Evolutionary conservation across 352 stramenopile species (phyloP).

Genomic region (Pythium myriotylum): DNA sequence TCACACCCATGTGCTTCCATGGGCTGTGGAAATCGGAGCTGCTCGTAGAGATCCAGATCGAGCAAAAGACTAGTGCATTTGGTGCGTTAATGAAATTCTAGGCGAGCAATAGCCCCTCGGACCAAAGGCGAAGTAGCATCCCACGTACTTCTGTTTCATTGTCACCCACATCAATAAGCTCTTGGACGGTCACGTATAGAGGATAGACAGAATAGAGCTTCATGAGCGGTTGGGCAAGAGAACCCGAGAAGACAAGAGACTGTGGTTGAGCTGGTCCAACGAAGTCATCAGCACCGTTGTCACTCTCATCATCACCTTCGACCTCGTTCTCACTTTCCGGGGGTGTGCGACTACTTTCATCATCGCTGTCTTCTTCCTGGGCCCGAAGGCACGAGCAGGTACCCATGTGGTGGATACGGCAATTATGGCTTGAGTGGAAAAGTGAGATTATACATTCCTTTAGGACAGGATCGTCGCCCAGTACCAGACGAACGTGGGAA

Average conservation of each 20-base stretch:
- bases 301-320: constrained; percentile 36
- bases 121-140: constrained; percentile 84
- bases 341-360: constrained; percentile 33
- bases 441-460: constrained; percentile 67
- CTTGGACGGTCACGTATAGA: constrained; percentile 31
- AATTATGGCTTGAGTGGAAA: constrained; percentile 79
- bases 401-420: constrained; percentile 82
- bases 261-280: constrained; percentile 47
- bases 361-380: constrained; percentile 23
- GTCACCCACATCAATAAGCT: constrained; percentile 40
- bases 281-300: constrained; percentile 34
- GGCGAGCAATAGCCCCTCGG: constrained; percentile 60
- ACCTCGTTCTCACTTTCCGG: constrained; percentile 26
- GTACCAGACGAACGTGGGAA: constrained; percentile 65
- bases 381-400: constrained; percentile 60
- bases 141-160: constrained; percentile 72
- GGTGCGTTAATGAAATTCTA: constrained; percentile 25
- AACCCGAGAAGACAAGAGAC: constrained; percentile 67
- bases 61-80: constrained; percentile 47
- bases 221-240: constrained; percentile 59
- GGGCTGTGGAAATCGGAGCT: background rate
- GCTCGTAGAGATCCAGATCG: constrained; percentile 24
- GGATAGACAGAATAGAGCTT: constrained; percentile 71
- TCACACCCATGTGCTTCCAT: background rate
- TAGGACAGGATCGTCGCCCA: constrained; percentile 55